These are phyloP conservation scores for Ophiocordyceps camponoti-saundersi DNA, from an alignment of 2,329 filamentous ascomycete species.

Conservation along the genomic window DNA sequence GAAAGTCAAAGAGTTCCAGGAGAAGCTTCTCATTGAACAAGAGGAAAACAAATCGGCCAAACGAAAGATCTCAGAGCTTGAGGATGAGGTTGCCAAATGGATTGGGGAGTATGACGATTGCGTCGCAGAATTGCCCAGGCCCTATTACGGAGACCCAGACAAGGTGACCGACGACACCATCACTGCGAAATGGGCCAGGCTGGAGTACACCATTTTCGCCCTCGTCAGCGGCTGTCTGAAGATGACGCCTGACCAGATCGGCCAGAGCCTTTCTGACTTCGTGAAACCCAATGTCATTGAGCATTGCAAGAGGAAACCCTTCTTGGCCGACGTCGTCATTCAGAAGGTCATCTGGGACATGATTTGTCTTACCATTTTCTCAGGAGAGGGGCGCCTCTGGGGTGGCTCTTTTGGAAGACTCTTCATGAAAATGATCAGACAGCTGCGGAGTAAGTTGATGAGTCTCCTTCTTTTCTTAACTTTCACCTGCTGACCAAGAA, in stretches of 20 bases:
- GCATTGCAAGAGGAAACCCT: not conserved
- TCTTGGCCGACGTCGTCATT: not conserved
- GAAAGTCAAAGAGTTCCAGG: not conserved
- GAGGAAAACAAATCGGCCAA: not conserved
- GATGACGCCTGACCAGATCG: not conserved
- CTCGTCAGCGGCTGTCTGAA: not conserved
- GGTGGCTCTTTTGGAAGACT: not conserved
- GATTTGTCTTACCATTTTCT: not conserved
- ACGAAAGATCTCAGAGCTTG: not conserved
- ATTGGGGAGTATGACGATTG: not conserved
- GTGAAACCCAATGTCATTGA: not conserved
- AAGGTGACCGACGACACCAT: not conserved
- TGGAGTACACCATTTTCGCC: not conserved
- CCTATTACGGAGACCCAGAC: constrained; percentile 1
- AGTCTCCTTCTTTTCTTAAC: too few species aligned
- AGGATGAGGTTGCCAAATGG: not conserved
- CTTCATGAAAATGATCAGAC: not conserved
- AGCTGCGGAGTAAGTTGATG: not conserved
- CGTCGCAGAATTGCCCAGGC: not conserved
- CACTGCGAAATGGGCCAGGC: not conserved
- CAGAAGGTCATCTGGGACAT: not conserved
- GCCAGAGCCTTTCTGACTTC: not conserved
- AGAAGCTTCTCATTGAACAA: not conserved
- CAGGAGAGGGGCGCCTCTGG: not conserved
- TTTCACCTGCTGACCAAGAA: too few species aligned